Percentiles rank a stretch among this genome's conserved stretches.
phyloP scores from a whole-genome alignment of 148 eudicot species.

The Chenopodium quinoa region DNA sequence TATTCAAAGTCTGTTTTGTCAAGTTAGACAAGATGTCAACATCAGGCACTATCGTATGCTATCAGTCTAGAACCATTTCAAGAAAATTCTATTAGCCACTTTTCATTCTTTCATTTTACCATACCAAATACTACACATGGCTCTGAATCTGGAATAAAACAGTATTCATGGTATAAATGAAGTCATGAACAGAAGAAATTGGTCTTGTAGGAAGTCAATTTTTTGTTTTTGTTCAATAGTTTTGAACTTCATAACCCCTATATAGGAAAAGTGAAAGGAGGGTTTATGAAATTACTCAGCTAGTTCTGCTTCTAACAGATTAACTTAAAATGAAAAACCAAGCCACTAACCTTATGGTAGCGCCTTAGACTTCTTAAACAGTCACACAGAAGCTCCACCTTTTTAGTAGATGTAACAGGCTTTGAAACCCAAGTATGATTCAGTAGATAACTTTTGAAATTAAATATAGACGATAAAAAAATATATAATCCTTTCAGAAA shows the following conservation, averaged over 20 bases:
- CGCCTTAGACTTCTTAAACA: constrained; percentile 72
- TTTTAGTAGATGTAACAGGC: constrained; percentile 27
- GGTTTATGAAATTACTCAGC: not conserved
- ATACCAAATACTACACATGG: not conserved
- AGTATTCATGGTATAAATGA: not conserved
- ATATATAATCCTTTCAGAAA: not conserved
- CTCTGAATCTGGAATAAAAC: not conserved
- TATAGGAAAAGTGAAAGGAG: not conserved
- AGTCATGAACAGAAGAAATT: not conserved
- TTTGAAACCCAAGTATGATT: constrained; percentile 18
- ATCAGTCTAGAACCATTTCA: not conserved
- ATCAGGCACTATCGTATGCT: not conserved
- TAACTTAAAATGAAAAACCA: not conserved
- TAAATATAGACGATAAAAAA: not conserved
- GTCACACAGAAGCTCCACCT: constrained; percentile 51
- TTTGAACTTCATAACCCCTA: not conserved
- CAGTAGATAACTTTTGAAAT: not conserved
- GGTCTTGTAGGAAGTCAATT: not conserved
- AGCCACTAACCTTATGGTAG: constrained; percentile 51
- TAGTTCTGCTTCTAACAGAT: not conserved
- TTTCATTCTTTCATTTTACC: not conserved
- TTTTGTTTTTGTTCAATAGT: not conserved
- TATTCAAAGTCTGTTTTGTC: not conserved
- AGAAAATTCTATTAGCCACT: not conserved
- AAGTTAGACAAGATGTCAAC: not conserved